Base-by-base conservation (phyloP, 129 eudicot genomes). In the Heracleum sosnowskyi region DNA sequence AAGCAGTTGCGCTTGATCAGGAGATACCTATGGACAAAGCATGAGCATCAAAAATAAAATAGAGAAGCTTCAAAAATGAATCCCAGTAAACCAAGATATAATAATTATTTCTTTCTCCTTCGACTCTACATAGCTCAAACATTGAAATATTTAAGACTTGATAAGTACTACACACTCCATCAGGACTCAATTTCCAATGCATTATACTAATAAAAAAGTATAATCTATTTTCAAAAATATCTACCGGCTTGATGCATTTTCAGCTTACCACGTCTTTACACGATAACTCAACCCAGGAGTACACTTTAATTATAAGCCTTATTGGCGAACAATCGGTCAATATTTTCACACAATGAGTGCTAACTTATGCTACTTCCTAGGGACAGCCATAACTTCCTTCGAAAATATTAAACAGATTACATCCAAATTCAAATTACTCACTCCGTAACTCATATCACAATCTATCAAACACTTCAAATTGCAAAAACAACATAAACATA, bases 1-100 rank as follows among this genome's bases (percentile, higher is more conserved):
- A 77, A 95, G 96, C 60, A 95, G 90, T 69, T 95, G 98, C 46
- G 97, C 98, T 85, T 95, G 98, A 91, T 95, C 98, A 78, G 97
- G 98, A 51, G 98, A 88, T 46, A 91, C 97, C 97, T 91, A 73
- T 55, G 63, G 45, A 78, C 68, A 81, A 53, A 44, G 71, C 22
- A n/a, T 17, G 15, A 20, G 36, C 31, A n/a, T 71, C 78, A 57
- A 24, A n/a, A n/a, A n/a, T n/a, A n/a, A n/a, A n/a, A n/a, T n/a
- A n/a, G n/a, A n/a, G n/a, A n/a, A n/a, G n/a, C n/a, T n/a, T n/a
- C n/a, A n/a, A n/a, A 31, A 16, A 28, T 66, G 39, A 66, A 28
- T 66, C 72, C 11, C 24, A 66, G 0, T 31, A 31, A 28, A 12
- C 22, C 34, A 66, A 66, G 18, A 1, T 62, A 26, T 11, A 29